Percentiles rank a stretch among this genome's conserved stretches.
These are phyloP conservation scores for Paraconiothyrium sp. DNA, from an alignment of 2,329 filamentous ascomycete species.

Conservation along the genomic window DNA sequence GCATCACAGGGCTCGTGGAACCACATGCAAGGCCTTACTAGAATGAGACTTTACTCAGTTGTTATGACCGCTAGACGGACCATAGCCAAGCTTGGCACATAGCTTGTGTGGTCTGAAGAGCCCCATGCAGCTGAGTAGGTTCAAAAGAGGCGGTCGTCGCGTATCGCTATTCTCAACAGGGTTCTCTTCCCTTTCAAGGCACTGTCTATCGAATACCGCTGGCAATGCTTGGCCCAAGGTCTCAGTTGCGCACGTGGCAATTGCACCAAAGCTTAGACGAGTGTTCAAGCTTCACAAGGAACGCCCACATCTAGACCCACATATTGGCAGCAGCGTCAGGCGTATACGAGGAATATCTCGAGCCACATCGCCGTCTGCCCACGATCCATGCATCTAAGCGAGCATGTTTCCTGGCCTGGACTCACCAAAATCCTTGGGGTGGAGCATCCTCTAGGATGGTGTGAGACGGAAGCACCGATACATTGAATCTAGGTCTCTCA, in stretches of 20 bases:
- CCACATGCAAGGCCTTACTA: not conserved
- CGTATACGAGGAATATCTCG: not conserved
- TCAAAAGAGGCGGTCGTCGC: not conserved
- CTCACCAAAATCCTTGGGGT: not conserved
- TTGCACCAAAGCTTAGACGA: constrained; percentile 9
- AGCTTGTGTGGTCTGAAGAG: not conserved
- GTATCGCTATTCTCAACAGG: not conserved
- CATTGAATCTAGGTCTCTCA: not conserved
- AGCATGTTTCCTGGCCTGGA: not conserved
- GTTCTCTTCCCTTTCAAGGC: not conserved
- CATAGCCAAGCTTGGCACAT: not conserved
- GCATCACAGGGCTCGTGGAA: not conserved
- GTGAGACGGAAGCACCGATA: not conserved
- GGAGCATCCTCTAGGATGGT: not conserved
- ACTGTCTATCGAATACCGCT: not conserved
- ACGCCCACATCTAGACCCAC: not conserved
- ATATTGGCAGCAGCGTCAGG: not conserved
- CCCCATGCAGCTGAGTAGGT: not conserved
- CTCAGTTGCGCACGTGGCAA: constrained; percentile 7
- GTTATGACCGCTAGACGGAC: not conserved
- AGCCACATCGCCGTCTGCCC: constrained; percentile 11
- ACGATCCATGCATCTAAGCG: constrained; percentile 8
- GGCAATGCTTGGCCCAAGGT: not conserved
- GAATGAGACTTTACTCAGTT: not conserved
- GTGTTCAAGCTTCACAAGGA: constrained; percentile 9